Base-by-base conservation (phyloP, 2,329 filamentous ascomycete genomes). In the Microsporum canis region DNA sequence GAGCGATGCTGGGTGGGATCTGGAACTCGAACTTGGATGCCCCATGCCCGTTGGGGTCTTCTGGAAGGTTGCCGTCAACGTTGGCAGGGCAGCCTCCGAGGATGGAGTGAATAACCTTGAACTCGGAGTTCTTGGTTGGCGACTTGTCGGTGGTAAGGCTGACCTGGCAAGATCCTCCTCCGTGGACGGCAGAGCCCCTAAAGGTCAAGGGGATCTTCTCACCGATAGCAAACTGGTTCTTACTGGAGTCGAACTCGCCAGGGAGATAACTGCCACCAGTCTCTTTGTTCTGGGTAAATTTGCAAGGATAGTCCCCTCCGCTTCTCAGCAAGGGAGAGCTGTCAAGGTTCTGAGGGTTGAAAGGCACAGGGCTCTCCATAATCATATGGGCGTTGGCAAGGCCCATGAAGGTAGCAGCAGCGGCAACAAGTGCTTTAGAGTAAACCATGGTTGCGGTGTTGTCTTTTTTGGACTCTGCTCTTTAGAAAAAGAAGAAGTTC, bases 151-250 rank as follows among this genome's bases (percentile, higher is more conserved):
- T 90, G 0, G 91, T 94, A 67, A 99, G 77, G 6, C 87, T 88
- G 61, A 97, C 76, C 69, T 99, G 94, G 77, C 94, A 97, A 0
- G 89, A 95, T 0, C 94, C 94, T 60, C 94, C 94, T 17, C 91
- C 91, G 67, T 99, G 94, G 0, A 86, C 84, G 2, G 91, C 91
- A 57, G 80, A 77, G 39, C 91, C 91, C 0, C 76, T 76, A 73
- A 96, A 89, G 0, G 75, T 72, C 1, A 96, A 79, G 0, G 76
- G 71, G 68, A 88, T 83, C 0, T 72, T 65, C 4, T 82, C 80
- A 3, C 89, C 89, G 12, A 87, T 79, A 0, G 80, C 76, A 73
- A 88, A 88, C 0, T 77, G 71, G 67, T 89, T 89, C 59, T 70
- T 68, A 74, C 75, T 1, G 69, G 72, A 74, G 0, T 78, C 69